phyloP scores from a whole-genome alignment of 1,139 yeast genomes.

The Suhomyces yuchorum region DNA sequence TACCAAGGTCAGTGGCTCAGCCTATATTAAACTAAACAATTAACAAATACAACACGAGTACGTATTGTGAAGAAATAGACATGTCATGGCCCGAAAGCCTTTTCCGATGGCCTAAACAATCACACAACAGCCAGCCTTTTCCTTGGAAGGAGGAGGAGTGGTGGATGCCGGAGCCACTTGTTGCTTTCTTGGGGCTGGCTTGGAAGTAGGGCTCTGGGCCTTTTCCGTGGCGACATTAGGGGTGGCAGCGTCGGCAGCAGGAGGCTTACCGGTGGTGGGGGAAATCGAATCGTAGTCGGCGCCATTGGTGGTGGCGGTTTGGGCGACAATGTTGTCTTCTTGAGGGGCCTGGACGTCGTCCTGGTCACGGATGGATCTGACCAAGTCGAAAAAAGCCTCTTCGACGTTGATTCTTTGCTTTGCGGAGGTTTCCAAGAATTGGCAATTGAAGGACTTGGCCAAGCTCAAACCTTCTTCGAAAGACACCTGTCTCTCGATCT shows the following conservation, averaged over 20 bases:
- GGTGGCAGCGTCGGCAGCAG: conserved; percentile 5
- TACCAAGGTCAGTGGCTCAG: conserved; percentile 6
- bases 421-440: conserved; percentile 91
- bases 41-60: conserved; percentile 9
- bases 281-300: conserved; percentile 10
- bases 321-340: conserved; percentile 3
- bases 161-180: conserved; percentile 18
- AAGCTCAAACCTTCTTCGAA: conserved; percentile 80
- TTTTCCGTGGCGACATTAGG: conserved; percentile 7
- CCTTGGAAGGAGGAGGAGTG: conserved; percentile 31
- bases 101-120: conserved; percentile 31
- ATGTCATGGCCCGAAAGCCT: conserved; percentile 6
- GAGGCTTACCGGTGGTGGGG: conserved; percentile 7
- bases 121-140: conserved; percentile 49
- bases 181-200: conserved; percentile 9
- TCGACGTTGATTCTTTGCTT: conserved; percentile 93
- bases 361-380: conserved; percentile 58
- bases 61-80: conserved; percentile 12
- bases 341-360: conserved; percentile 20
- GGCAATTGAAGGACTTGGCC: conserved; percentile 73
- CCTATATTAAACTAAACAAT: conserved; percentile 12
- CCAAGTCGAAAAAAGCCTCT: conserved; percentile 81
- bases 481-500: conserved; percentile 76
- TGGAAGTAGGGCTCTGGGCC: conserved; percentile 7
- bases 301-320: conserved; percentile 22